Evolutionary conservation across 192 early-diverging fungal genomes (phyloP), one percentile per base, ranked within the genome.

Genomic region (Polychytrium aggregatum): DNA sequence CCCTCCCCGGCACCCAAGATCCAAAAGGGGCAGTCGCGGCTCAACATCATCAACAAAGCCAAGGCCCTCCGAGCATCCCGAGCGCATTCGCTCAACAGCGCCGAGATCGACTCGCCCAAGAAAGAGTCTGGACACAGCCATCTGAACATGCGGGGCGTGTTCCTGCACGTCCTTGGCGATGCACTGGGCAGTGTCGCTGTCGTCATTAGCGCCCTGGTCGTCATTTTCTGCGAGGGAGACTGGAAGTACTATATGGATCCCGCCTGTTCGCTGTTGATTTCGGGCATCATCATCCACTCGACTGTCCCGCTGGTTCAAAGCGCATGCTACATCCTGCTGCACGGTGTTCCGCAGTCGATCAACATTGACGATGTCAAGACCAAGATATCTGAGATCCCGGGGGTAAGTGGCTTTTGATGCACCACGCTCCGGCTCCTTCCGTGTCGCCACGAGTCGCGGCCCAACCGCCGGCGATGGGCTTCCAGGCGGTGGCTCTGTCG

Each of bases 161-260:
- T 90, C 65, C 63, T 97, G 34, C 90, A 97, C 65, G 83, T 92
- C 25, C 61, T 92, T 16, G 90, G 92, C 38, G 92, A 96, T 60
- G 83, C 86, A 3, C 68, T 93, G 16, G 88, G 85, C 24, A 85
- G 83, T 41, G 58, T 96, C 41, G 92, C 85, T 2, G 92, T 96
- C 22, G 88, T 96, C 36, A 60, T 78, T 34, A 72, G 80, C 34
- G 81, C 84, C 0, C 54, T 90, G 41, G 71, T 91, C 41, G 83
- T 91, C 33, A 84, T 85, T 73, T 65, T 77, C 26, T 46, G 26
- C 27, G 53, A 76, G 13, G 79, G 74, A 24, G 39, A 46, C 1
- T 92, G 86, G 89, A 56, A 73, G 37, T 79, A 72, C 39, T 96
- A 91, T 64, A 67, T 85, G 62, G 92, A 96, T 61, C 92, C 92